These are phyloP conservation scores for Elsinoe fawcettii DNA, from an alignment of 2,329 filamentous ascomycete genomes.

Conservation along the genomic window DNA sequence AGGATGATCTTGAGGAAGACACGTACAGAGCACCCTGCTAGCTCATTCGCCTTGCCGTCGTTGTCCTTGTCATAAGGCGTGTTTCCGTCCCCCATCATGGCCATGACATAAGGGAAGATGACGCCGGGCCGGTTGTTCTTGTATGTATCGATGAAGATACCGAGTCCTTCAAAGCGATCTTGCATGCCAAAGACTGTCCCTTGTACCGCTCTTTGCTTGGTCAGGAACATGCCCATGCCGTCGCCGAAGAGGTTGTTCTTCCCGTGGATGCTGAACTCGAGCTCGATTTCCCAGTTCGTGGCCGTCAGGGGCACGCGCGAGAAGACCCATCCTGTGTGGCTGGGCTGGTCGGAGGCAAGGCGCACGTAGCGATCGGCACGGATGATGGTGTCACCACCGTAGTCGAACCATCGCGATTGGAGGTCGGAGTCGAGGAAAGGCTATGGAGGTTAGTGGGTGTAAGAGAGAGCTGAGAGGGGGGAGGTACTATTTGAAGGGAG, in stretches of 20 bases:
- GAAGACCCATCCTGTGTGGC: conserved; percentile 88
- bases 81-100: conserved; percentile 89
- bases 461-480: neutral
- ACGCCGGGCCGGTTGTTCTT: conserved; percentile 97
- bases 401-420: conserved; percentile 98
- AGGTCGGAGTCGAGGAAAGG: conserved; percentile 97
- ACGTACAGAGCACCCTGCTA: conserved; percentile 79
- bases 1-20: too few species aligned
- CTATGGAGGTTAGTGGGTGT: conserved; percentile 37
- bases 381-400: conserved; percentile 89
- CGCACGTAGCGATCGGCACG: conserved; percentile 75
- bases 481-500: conserved; percentile 25
- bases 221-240: conserved; percentile 96
- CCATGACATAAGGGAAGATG: conserved; percentile 97
- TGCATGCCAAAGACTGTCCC: conserved; percentile 82
- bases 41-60: conserved; percentile 86
- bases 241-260: conserved; percentile 87
- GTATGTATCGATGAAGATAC: conserved; percentile 96
- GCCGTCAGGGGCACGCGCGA: conserved; percentile 90
- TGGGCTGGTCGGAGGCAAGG: conserved; percentile 81
- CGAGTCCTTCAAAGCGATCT: conserved; percentile 88
- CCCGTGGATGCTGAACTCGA: conserved; percentile 92
- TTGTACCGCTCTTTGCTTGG: conserved; percentile 73
- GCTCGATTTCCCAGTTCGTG: conserved; percentile 96
- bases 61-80: conserved; percentile 86